phyloP scores from a whole-genome alignment of 352 stramenopile species.

The Phytophthora agathidicida region DNA sequence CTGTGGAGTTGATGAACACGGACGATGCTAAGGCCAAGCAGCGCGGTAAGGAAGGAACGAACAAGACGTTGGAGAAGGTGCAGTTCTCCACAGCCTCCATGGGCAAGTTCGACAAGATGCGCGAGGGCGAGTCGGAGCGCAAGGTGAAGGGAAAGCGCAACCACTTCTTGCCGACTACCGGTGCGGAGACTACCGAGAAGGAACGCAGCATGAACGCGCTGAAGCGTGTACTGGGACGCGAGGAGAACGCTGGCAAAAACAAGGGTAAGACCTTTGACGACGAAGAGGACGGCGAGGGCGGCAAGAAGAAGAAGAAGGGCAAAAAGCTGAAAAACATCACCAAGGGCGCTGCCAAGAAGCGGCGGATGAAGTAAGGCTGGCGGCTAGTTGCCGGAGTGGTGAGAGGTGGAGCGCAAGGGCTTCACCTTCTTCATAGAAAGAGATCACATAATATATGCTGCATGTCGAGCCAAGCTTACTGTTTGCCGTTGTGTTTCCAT shows the following conservation, averaged over 20 bases:
- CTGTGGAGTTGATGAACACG: constrained; percentile 89
- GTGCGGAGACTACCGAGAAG: constrained; percentile 78
- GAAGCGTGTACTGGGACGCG: constrained; percentile 73
- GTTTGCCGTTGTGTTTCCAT: background rate
- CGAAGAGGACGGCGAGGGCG: constrained; percentile 57
- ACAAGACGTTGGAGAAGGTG: constrained; percentile 89
- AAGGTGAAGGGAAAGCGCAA: constrained; percentile 89
- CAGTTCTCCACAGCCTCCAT: constrained; percentile 94
- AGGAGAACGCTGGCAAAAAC: constrained; percentile 82
- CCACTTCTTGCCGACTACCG: constrained; percentile 78
- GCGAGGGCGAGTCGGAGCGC: constrained; percentile 90
- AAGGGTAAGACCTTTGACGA: constrained; percentile 63
- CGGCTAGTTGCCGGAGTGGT: background rate
- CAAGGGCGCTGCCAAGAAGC: constrained; percentile 74
- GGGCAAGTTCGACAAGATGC: constrained; percentile 95
- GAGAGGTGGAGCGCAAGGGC: constrained; percentile 11
- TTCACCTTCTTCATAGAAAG: constrained; percentile 36
- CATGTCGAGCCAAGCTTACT: constrained; percentile 11
- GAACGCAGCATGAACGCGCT: constrained; percentile 82
- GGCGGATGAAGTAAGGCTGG: constrained; percentile 52
- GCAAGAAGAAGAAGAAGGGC: constrained; percentile 68
- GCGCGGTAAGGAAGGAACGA: constrained; percentile 90
- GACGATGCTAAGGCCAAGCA: constrained; percentile 77
- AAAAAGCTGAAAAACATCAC: constrained; percentile 78
- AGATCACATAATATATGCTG: constrained; percentile 45